Percentiles rank a stretch among this genome's conserved stretches.
Evolutionary conservation across 2,329 filamentous ascomycete genomes (phyloP).

Genomic region (Stagonosporopsis chrysanthemi): DNA sequence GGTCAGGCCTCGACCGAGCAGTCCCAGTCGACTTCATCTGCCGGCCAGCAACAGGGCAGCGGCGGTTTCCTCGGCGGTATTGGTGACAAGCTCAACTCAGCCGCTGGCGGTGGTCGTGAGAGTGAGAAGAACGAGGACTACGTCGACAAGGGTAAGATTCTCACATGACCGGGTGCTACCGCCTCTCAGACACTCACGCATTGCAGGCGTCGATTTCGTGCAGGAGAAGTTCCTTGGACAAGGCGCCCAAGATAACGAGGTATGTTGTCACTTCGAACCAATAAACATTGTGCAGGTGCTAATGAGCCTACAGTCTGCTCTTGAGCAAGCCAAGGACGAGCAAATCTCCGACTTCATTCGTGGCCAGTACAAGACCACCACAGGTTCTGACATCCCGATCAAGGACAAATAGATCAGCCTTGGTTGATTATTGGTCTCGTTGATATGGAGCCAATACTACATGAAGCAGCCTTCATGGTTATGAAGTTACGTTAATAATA

Average conservation of each 20-base stretch:
- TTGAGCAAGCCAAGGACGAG: slow-evolving; percentile 86
- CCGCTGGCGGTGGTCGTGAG: slow-evolving; percentile 74
- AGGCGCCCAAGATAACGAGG: slow-evolving; percentile 65
- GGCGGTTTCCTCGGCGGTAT: slow-evolving; percentile 65
- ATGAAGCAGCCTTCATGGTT: slow-evolving; percentile 20
- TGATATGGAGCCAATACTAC: neutral
- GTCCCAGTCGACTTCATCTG: slow-evolving; percentile 28
- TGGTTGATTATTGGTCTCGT: slow-evolving; percentile 18
- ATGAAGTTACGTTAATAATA: slow-evolving; percentile 22
- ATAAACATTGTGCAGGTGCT: slow-evolving; percentile 15
- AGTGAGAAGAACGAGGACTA: slow-evolving; percentile 83
- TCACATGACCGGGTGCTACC: neutral
- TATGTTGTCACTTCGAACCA: slow-evolving; percentile 49
- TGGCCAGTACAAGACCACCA: slow-evolving; percentile 71
- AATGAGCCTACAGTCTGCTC: slow-evolving; percentile 56
- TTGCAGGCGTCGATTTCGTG: slow-evolving; percentile 74
- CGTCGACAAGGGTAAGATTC: slow-evolving; percentile 76
- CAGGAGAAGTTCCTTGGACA: slow-evolving; percentile 77
- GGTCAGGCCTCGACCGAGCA: slow-evolving; percentile 39
- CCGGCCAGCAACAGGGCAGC: slow-evolving; percentile 13
- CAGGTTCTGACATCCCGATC: slow-evolving; percentile 74
- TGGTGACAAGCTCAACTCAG: slow-evolving; percentile 73
- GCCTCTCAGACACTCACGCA: slow-evolving; percentile 8
- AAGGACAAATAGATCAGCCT: slow-evolving; percentile 68
- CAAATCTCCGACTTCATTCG: slow-evolving; percentile 77